phyloP scores from a whole-genome alignment of 306 rosid species.

The Carpinus viminea region DNA sequence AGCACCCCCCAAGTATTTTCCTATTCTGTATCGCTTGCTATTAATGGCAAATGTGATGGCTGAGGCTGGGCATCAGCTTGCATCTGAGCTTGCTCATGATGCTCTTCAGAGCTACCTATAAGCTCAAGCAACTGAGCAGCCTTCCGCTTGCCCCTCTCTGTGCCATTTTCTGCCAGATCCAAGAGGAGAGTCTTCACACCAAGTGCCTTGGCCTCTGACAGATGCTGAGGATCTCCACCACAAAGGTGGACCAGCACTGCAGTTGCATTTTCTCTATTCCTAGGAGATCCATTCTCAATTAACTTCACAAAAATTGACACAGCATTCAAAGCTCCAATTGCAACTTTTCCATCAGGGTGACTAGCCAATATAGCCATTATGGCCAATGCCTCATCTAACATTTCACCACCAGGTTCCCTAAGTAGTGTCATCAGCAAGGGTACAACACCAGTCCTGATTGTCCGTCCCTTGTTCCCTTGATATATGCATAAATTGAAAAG shows the following conservation, averaged over 20 bases:
- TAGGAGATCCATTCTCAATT: constrained; percentile 56
- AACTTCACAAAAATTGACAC: constrained; percentile 65
- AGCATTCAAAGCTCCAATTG: constrained; percentile 58
- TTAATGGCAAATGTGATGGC: constrained; percentile 31
- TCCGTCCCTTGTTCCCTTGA: constrained; percentile 84
- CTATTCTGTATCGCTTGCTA: constrained; percentile 22
- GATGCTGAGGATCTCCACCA: constrained; percentile 47
- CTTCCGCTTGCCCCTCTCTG: constrained; percentile 75
- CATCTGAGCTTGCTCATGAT: constrained; percentile 32
- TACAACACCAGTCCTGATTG: constrained; percentile 73
- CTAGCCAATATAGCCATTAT: constrained; percentile 62
- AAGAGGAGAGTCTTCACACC: constrained; percentile 51
- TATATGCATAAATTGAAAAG: constrained; percentile 74
- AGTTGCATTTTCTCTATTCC: constrained; percentile 79
- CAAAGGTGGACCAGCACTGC: constrained; percentile 82
- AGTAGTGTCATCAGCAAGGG: constrained; percentile 67
- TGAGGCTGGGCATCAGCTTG: constrained; percentile 42
- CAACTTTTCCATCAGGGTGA: constrained; percentile 72
- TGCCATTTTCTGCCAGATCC: constrained; percentile 63
- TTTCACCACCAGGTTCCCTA: constrained; percentile 68
- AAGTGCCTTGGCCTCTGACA: constrained; percentile 47
- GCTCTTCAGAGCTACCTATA: constrained; percentile 46
- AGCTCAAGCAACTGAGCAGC: constrained; percentile 73
- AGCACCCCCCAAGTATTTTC: too few species aligned
- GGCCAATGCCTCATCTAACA: constrained; percentile 81